A percentile compares a stretch with the other conserved stretches of the same genome.
Evolutionary conservation across 1,284 basidiomycete genomes (phyloP).

Genomic region (Anthracocystis panici-leucophaei): DNA sequence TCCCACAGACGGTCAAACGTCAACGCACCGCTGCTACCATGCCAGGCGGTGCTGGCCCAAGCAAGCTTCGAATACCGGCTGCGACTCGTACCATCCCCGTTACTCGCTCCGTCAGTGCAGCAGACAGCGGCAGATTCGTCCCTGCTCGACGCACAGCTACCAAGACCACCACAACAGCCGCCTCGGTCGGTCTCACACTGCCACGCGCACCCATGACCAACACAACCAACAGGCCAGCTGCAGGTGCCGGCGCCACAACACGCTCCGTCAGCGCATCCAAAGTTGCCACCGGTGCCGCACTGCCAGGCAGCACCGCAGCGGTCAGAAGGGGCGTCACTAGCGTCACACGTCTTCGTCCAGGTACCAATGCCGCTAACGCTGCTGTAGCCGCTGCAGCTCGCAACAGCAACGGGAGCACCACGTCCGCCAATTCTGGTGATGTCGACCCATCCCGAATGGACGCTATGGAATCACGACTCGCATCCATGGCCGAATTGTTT

Average conservation of each 20-base stretch:
- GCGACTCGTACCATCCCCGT: conserved; percentile 21
- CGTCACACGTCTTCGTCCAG: conserved; percentile 40
- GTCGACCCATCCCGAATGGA: conserved; percentile 54
- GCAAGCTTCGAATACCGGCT: conserved; percentile 38
- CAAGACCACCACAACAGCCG: conserved; percentile 22
- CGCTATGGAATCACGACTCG: conserved; percentile 53
- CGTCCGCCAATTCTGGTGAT: conserved; percentile 27
- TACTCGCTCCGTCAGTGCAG: conserved; percentile 28
- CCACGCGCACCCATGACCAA: conserved; percentile 54
- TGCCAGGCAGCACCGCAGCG: conserved; percentile 10
- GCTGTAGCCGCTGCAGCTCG: conserved; percentile 28
- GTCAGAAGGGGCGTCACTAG: conserved; percentile 44
- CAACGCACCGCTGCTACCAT: conserved; percentile 33
- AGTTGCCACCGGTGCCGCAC: conserved; percentile 18
- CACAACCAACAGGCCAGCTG: conserved; percentile 42
- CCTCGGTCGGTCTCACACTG: conserved; percentile 32
- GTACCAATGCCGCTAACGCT: conserved; percentile 31
- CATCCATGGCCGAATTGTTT: conserved; percentile 61
- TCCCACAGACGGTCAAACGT: conserved; percentile 52
- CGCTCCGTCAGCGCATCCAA: conserved; percentile 34
- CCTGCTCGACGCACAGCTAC: conserved; percentile 37
- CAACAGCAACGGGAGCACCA: conserved; percentile 26
- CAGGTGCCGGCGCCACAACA: conserved; percentile 23
- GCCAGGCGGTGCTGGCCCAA: conserved; percentile 39
- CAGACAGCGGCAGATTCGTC: conserved; percentile 35